Percentiles rank a stretch among this genome's conserved stretches.
phyloP scores from a whole-genome alignment of 1,284 basidiomycete species.

The Farysia itapuensis region DNA sequence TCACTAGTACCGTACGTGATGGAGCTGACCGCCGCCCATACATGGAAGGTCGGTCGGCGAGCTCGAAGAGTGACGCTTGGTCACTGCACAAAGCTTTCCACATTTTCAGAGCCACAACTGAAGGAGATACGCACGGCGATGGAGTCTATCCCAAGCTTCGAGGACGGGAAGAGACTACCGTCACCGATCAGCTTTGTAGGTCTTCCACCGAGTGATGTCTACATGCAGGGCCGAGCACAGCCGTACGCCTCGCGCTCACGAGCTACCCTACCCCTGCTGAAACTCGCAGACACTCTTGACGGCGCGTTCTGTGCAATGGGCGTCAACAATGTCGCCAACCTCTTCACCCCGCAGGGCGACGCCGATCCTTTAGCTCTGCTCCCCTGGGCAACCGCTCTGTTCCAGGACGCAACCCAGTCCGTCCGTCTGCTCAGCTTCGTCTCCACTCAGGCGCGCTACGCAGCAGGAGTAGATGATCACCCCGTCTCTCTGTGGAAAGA shows the following conservation, averaged over 20 bases:
- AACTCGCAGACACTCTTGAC: neutral
- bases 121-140: no score
- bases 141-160: no score
- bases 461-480: neutral
- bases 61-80: conserved; percentile 11
- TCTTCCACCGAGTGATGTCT: conserved; percentile 25
- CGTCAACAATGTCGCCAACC: conserved; percentile 37
- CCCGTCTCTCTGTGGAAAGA: neutral
- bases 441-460: neutral
- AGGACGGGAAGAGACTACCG: no score
- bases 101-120: conserved; percentile 8
- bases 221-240: conserved; percentile 32
- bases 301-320: conserved; percentile 15
- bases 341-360: conserved; percentile 43
- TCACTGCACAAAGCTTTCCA: conserved; percentile 31
- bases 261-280: conserved; percentile 13
- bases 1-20: neutral
- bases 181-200: conserved; percentile 12
- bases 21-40: neutral
- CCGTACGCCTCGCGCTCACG: conserved; percentile 12
- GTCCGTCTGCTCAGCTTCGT: neutral
- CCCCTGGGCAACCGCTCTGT: conserved; percentile 25
- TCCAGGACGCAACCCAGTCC: neutral
- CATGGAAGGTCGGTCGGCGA: conserved; percentile 1
- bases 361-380: conserved; percentile 32